Conservation (phyloP, 352 stramenopile species). For the Globisporangium polare region DNA sequence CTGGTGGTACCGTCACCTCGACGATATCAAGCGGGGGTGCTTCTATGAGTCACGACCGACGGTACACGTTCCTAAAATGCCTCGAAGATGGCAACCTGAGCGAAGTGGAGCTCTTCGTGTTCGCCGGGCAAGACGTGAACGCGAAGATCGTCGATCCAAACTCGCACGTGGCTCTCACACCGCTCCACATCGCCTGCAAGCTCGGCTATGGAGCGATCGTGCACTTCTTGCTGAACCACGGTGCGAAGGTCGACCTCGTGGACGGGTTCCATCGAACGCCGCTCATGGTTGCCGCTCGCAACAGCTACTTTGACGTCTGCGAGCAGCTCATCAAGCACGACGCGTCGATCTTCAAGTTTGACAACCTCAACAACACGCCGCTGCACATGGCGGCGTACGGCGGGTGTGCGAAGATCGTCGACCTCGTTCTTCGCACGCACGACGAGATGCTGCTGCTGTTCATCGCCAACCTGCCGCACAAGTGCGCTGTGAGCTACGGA, state of each 20-base stretch:
- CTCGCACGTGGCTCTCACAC: slow-evolving; percentile 33
- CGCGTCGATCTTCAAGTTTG: slow-evolving; percentile 40
- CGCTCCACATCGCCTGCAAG: slow-evolving; percentile 57
- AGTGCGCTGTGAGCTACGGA: slow-evolving; percentile 27
- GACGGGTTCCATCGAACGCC: slow-evolving; percentile 58
- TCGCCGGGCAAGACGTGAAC: slow-evolving; percentile 59
- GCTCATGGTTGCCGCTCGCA: slow-evolving; percentile 54
- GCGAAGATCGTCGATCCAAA: slow-evolving; percentile 26
- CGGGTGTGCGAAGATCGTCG: slow-evolving; percentile 33
- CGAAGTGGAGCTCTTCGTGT: slow-evolving; percentile 65
- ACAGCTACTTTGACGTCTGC: slow-evolving; percentile 47
- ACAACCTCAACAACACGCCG: slow-evolving; percentile 65
- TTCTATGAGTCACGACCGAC: slow-evolving; percentile 11
- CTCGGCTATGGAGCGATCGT: slow-evolving; percentile 36
- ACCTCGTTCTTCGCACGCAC: slow-evolving; percentile 40
- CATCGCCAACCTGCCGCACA: slow-evolving; percentile 33
- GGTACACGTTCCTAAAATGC: slow-evolving; percentile 47
- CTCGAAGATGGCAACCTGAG: slow-evolving; percentile 37
- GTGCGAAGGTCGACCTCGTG: slow-evolving; percentile 35
- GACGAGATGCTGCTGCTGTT: slow-evolving; percentile 46
- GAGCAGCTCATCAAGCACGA: slow-evolving; percentile 35
- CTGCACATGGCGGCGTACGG: slow-evolving; percentile 66
- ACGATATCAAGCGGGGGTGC: background rate
- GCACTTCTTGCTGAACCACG: slow-evolving; percentile 42
- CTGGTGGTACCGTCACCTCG: background rate